Evolutionary conservation across 352 stramenopile species (phyloP), one percentile per base, ranked within the genome.

Genomic region (Thalassiosira livingstoniorum): DNA sequence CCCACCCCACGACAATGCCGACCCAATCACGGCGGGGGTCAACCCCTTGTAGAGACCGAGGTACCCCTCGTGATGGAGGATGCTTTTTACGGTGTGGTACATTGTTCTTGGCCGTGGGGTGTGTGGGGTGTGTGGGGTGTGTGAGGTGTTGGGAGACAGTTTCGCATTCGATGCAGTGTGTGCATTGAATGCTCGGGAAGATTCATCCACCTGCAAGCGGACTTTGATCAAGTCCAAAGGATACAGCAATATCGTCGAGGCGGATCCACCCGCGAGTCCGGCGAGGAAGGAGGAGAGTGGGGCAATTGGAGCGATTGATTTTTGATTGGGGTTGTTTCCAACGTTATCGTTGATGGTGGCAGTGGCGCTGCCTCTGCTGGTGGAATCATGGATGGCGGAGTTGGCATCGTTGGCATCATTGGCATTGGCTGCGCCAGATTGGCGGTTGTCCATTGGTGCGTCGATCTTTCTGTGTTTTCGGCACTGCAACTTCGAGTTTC

Each of bases 171-270:
- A 32, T 47, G 23, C 35, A 21, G 35, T 23, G n/a, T n/a, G n/a
- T n/a, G n/a, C n/a, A n/a, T n/a, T n/a, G n/a, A n/a, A n/a, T n/a
- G n/a, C n/a, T n/a, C 23, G 25, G 4, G 45, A 42, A 43, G 4
- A 63, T 87, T 98, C 96, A 67, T 98, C 94, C 42, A 99, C 97
- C 88, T 99, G 97, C 81, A 99, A 97, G 54, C 97, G 94, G 39
- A 98, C 95, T 88, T 99, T 99, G 68, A 99, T 94, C 37, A 99
- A 92, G 75, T 99, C 97, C 43, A 99, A 84, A 57, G 97, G 97
- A 83, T 99, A 98, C 32, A 99, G 87, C n/a, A 93, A 71, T 42
- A 89, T 83, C 23, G 90, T 94, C 27, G 85, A 91, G 0, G 82
- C 75, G 21, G 82, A 80, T 13, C 91, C 91, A 23, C 87, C 91